A percentile compares a stretch with the other conserved stretches of the same genome.
Conservation (phyloP, 1,139 yeast species). For the Sugiyamaella castrensis region DNA sequence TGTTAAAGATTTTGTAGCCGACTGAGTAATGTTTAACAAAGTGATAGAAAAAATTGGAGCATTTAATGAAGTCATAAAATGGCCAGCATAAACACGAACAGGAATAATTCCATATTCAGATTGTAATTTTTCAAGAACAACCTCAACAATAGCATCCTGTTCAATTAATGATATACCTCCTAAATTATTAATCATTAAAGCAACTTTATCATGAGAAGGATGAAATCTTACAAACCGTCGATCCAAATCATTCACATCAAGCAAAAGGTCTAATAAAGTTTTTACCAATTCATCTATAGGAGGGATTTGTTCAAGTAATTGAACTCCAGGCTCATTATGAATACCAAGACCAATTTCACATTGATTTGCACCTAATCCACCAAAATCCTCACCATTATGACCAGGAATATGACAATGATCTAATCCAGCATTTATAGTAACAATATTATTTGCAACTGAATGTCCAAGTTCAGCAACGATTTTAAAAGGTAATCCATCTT, state of each 20-base stretch:
- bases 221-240: slow-evolving; percentile 46
- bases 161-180: slow-evolving; percentile 54
- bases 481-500: slow-evolving; percentile 37
- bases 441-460: slow-evolving; percentile 41
- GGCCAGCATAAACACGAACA: slow-evolving; percentile 45
- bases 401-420: slow-evolving; percentile 55
- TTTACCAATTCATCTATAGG: slow-evolving; percentile 43
- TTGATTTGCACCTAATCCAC: slow-evolving; percentile 20
- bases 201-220: slow-evolving; percentile 41
- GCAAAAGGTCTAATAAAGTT: slow-evolving; percentile 40
- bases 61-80: slow-evolving; percentile 51
- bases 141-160: slow-evolving; percentile 39
- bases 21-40: slow-evolving; percentile 45
- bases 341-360: slow-evolving; percentile 52
- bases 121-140: slow-evolving; percentile 40
- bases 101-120: slow-evolving; percentile 42
- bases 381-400: slow-evolving; percentile 37
- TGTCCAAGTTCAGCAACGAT: slow-evolving; percentile 42
- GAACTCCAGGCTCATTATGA: slow-evolving; percentile 54
- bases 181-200: slow-evolving; percentile 48
- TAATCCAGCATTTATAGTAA: slow-evolving; percentile 51
- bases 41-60: slow-evolving; percentile 53
- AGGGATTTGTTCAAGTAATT: slow-evolving; percentile 39
- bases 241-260: slow-evolving; percentile 41
- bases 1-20: slow-evolving; percentile 31